Evolutionary conservation across 2,329 filamentous ascomycete genomes (phyloP).

Genomic region (Alternaria angustiovoidea): DNA sequence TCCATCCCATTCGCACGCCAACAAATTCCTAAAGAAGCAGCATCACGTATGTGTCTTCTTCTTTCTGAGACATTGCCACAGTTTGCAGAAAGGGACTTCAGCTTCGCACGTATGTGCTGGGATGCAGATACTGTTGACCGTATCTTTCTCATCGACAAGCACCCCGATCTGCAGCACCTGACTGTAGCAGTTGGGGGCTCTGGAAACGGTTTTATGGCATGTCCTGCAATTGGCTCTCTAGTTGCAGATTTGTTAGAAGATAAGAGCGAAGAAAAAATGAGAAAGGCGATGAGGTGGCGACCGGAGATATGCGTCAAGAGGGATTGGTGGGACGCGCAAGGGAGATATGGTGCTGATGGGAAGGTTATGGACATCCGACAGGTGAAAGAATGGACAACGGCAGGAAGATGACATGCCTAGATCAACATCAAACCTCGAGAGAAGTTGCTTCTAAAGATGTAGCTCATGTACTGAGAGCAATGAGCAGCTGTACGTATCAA

Average conservation of each 20-base stretch:
- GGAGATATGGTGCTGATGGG: slow-evolving; percentile 58
- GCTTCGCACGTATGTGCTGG: slow-evolving; percentile 64
- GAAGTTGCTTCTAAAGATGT: neutral
- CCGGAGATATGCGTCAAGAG: slow-evolving; percentile 59
- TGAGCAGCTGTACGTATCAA: neutral
- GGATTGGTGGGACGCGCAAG: slow-evolving; percentile 60
- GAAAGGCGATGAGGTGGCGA: slow-evolving; percentile 59
- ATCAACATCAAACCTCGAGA: neutral
- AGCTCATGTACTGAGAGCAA: neutral
- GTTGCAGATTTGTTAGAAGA: slow-evolving; percentile 57
- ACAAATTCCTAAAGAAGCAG: slow-evolving; percentile 59
- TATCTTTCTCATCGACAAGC: slow-evolving; percentile 61
- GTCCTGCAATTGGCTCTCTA: slow-evolving; percentile 60
- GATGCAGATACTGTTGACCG: slow-evolving; percentile 65
- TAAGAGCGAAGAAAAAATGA: slow-evolving; percentile 54
- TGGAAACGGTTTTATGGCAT: slow-evolving; percentile 63
- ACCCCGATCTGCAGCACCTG: slow-evolving; percentile 56
- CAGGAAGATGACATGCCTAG: neutral
- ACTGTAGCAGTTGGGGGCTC: slow-evolving; percentile 61
- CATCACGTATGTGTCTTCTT: slow-evolving; percentile 57
- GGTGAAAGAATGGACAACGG: slow-evolving; percentile 40
- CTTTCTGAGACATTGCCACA: slow-evolving; percentile 63
- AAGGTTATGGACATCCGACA: slow-evolving; percentile 59
- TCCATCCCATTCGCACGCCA: slow-evolving; percentile 55
- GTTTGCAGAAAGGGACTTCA: slow-evolving; percentile 58